phyloP scores from a whole-genome alignment of 2,329 filamentous ascomycete species.

The Cytospora schulzeri region DNA sequence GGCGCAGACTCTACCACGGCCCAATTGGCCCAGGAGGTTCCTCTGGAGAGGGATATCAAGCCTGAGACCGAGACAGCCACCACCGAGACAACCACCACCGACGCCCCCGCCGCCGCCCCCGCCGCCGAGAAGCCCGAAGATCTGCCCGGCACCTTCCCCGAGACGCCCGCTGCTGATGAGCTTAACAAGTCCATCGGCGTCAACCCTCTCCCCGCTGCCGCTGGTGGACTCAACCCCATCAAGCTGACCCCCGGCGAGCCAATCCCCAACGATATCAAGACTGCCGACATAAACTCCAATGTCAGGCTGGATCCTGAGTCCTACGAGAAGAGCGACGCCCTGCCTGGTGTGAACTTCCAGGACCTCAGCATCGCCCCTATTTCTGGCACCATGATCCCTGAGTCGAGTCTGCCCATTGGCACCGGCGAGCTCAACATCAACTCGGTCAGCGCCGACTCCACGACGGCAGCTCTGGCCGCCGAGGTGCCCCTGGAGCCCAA shows the following conservation, averaged over 20 bases:
- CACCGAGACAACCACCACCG: constrained; percentile 42
- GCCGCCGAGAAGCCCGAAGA: constrained; percentile 32
- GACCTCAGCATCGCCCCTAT: constrained; percentile 53
- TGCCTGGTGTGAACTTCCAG: constrained; percentile 51
- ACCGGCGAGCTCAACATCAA: constrained; percentile 51
- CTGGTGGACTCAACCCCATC: constrained; percentile 76
- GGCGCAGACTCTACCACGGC: constrained; percentile 72
- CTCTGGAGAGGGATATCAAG: constrained; percentile 53
- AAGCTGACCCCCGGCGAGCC: constrained; percentile 77
- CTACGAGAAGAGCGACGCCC: constrained; percentile 77
- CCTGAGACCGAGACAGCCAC: constrained; percentile 35
- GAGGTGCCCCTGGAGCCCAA: constrained; percentile 62
- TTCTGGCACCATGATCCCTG: constrained; percentile 71
- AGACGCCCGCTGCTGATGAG: constrained; percentile 62
- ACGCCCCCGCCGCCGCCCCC: constrained; percentile 34
- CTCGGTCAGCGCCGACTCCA: constrained; percentile 57
- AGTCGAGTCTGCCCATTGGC: constrained; percentile 75
- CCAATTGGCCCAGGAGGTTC: constrained; percentile 64
- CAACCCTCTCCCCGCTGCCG: constrained; percentile 63
- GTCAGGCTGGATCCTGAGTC: constrained; percentile 81
- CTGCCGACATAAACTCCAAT: constrained; percentile 69
- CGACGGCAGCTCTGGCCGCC: constrained; percentile 70
- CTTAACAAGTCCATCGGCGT: constrained; percentile 57
- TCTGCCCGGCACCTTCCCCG: constrained; percentile 70
- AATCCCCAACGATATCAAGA: constrained; percentile 70